Percentiles rank a stretch among this genome's conserved stretches.
phyloP scores from a whole-genome alignment of 2,329 filamentous ascomycete species.

The Plenodomus biglobosus region DNA sequence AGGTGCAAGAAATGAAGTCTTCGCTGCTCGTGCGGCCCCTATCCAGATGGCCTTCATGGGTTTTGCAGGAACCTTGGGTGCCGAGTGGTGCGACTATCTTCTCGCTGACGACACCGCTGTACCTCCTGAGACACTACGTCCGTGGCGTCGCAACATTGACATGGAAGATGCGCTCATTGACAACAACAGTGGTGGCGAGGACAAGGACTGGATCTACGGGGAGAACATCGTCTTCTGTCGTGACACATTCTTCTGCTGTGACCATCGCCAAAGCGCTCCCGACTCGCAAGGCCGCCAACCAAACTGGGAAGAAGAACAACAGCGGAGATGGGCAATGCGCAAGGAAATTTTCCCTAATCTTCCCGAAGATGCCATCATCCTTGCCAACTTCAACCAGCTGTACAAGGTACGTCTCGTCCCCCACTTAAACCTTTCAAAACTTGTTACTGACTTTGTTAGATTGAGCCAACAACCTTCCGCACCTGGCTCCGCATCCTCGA shows the following conservation, averaged over 20 bases:
- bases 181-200: slow-evolving; percentile 66
- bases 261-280: slow-evolving; percentile 86
- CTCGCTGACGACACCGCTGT: slow-evolving; percentile 87
- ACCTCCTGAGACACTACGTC: slow-evolving; percentile 76
- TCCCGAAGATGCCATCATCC: slow-evolving; percentile 79
- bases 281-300: slow-evolving; percentile 65
- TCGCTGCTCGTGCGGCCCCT: slow-evolving; percentile 88
- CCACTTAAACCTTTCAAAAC: no score
- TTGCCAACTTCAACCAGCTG: slow-evolving; percentile 97
- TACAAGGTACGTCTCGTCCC: slow-evolving; percentile 73
- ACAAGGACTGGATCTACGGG: slow-evolving; percentile 87
- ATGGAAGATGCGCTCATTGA: slow-evolving; percentile 68
- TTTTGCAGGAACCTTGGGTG: slow-evolving; percentile 91
- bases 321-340: slow-evolving; percentile 84
- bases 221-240: slow-evolving; percentile 95
- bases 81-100: slow-evolving; percentile 98
- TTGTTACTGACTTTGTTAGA: slow-evolving; percentile 56
- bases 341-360: slow-evolving; percentile 86
- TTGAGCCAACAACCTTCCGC: slow-evolving; percentile 94
- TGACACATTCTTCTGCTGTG: slow-evolving; percentile 97
- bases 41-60: slow-evolving; percentile 99
- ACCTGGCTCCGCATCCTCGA: slow-evolving; percentile 92
- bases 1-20: slow-evolving; percentile 95
- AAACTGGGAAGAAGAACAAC: slow-evolving; percentile 82
- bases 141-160: slow-evolving; percentile 72